Percentiles rank a stretch among this genome's conserved stretches.
Evolutionary conservation across 2,329 filamentous ascomycete species (phyloP).

Genomic region (Aspergillus tubingensis): DNA sequence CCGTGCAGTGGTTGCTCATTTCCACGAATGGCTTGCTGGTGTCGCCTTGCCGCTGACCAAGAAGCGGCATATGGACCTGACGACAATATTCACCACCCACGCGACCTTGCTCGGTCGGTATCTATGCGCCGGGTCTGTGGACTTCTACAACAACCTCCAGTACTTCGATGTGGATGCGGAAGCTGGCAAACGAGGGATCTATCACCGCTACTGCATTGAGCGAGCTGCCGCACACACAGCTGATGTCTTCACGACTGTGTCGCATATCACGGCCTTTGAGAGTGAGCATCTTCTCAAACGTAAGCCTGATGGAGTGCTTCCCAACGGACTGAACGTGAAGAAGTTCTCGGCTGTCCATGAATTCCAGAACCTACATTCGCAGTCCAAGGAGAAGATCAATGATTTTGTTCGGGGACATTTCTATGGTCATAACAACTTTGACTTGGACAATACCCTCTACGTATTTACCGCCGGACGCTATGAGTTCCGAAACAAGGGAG

Average conservation of each 20-base stretch:
- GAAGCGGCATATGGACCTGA: constrained; percentile 92
- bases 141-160: constrained; percentile 99
- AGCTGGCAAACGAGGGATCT: constrained; percentile 96
- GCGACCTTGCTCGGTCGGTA: constrained; percentile 94
- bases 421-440: constrained; percentile 97
- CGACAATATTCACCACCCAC: constrained; percentile 98
- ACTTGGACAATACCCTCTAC: constrained; percentile 94
- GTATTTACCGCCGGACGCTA: constrained; percentile 97
- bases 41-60: constrained; percentile 89
- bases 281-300: constrained; percentile 96
- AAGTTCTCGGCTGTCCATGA: constrained; percentile 99
- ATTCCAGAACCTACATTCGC: constrained; percentile 96
- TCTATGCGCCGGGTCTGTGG: constrained; percentile 93
- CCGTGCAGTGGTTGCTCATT: constrained; percentile 92
- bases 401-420: constrained; percentile 98
- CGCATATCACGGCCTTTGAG: constrained; percentile 97
- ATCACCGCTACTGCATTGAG: constrained; percentile 98
- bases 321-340: constrained; percentile 96
- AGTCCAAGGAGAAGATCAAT: constrained; percentile 96
- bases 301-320: constrained; percentile 93
- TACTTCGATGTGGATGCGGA: constrained; percentile 95
- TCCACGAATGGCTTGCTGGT: constrained; percentile 97
- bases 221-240: constrained; percentile 86
- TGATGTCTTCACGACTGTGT: constrained; percentile 98
- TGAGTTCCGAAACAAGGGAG: constrained; percentile 97